Evolutionary conservation across 768 basidiomycete species (phyloP).

Genomic region (Russula lepida): DNA sequence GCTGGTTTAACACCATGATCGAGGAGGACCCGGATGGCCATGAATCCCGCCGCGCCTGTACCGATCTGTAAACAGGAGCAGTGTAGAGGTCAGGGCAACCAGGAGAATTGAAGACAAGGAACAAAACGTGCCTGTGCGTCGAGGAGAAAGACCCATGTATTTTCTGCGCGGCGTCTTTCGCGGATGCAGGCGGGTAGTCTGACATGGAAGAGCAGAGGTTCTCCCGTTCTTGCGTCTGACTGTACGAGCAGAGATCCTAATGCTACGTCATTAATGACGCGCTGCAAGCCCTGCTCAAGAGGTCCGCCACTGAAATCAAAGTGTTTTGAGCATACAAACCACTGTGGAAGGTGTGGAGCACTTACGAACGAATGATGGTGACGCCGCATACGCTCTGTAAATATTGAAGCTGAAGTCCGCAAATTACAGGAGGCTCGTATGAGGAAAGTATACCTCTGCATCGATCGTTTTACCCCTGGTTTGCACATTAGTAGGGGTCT

Average conservation of each 20-base stretch:
- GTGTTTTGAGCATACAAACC: not conserved
- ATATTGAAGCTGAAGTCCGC: not conserved
- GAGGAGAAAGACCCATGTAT: constrained; percentile 78
- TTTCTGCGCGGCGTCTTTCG: constrained; percentile 48
- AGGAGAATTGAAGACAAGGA: not conserved
- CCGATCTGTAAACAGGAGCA: constrained; percentile 52
- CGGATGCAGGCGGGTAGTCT: constrained; percentile 73
- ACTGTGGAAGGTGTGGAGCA: constrained; percentile 11
- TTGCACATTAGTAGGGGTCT: constrained; percentile 55
- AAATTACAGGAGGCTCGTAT: not conserved
- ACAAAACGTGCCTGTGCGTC: constrained; percentile 66
- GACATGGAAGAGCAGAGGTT: constrained; percentile 78
- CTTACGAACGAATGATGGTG: constrained; percentile 80
- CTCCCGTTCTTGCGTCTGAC: constrained; percentile 74
- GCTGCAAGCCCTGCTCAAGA: constrained; percentile 81
- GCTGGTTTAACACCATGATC: constrained; percentile 86
- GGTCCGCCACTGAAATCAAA: constrained; percentile 62
- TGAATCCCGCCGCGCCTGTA: constrained; percentile 86
- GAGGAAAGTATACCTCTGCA: constrained; percentile 39
- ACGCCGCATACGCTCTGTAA: constrained; percentile 75
- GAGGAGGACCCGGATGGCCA: constrained; percentile 88
- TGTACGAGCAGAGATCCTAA: constrained; percentile 90
- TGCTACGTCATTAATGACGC: constrained; percentile 79
- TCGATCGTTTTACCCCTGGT: constrained; percentile 55
- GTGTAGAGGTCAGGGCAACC: not conserved